Base-by-base conservation (phyloP, 768 basidiomycete genomes). In the Lactarius akahatsu region DNA sequence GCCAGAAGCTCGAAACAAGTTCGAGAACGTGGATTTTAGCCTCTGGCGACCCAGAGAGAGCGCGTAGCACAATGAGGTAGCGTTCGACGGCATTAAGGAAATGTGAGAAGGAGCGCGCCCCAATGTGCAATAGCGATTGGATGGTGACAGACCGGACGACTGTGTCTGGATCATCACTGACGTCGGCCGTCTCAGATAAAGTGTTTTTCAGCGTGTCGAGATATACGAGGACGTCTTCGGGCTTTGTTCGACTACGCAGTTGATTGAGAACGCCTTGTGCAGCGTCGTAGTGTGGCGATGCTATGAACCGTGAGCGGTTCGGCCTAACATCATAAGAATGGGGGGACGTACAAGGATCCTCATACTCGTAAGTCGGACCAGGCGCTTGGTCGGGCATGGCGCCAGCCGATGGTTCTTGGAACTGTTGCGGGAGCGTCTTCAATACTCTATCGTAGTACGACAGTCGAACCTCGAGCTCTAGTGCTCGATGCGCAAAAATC, bases 11-110 rank as follows among this genome's bases (percentile, higher is more conserved):
- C 0, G 86, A 85, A 0, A 89, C 85, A 2, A 88, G 84, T 16
- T 81, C 80, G 16, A 98, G 82, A 67, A 98, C 85, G 70, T 92
- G 85, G 45, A 79, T 80, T 74, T 90, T 85, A 68, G 88, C 85
- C 71, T 89, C 85, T 50, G 77, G 70, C 70, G 79, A 82, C 9
- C 82, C 75, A 0, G 74, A 69, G 50, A 92, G 79, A 45, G 80
- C 82, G 20, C 89, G 90, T 23, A 94, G 80, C 5, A 94, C 80
- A 5, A 85, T 84, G 1, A 96, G 85, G 73, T 96, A 98, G 20
- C 97, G 89, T 74, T 99, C 97, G 70, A 98, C 94, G 4, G 95
- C 96, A 73, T 98, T 98, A 70, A 98, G 86, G 71, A 98, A 89
- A 77, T 99, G 97, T 0, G 96, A 98, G 81, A 99, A 98, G 3